These are phyloP conservation scores for Quercus lobata DNA, from an alignment of 331 rosid species.

Conservation along the genomic window DNA sequence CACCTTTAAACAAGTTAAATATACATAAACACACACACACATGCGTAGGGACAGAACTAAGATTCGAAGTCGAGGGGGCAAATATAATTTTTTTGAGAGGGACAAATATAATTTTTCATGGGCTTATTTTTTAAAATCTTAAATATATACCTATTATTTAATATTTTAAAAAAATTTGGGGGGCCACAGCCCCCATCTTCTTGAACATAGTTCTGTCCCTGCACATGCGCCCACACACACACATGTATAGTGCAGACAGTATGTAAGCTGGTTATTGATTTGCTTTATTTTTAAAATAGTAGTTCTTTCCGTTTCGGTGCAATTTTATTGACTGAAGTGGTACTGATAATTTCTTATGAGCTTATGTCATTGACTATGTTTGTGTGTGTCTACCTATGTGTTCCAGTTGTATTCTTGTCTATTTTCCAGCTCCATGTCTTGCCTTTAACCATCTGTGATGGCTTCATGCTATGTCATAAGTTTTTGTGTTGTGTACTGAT, in stretches of 20 bases:
- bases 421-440: constrained; percentile 15
- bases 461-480: constrained; percentile 14
- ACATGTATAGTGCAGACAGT: neutral
- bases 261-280: neutral
- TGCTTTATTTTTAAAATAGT: neutral
- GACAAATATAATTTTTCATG: no score
- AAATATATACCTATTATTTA: no score
- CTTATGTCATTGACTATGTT: constrained; percentile 12
- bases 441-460: constrained; percentile 17
- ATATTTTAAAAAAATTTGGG: no score
- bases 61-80: no score
- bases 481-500: constrained; percentile 38
- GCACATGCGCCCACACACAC: neutral
- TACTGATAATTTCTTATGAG: constrained; percentile 18
- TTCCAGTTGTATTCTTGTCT: constrained; percentile 6
- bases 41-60: no score
- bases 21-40: neutral
- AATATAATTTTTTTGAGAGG: no score
- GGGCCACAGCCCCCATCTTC: no score
- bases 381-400: constrained; percentile 8
- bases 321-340: neutral
- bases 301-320: constrained; percentile 4
- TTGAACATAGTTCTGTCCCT: no score
- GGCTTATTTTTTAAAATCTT: no score
- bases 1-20: neutral